Base-by-base conservation (phyloP, 176 grass and related monocot genomes). In the Triticum timopheevii region DNA sequence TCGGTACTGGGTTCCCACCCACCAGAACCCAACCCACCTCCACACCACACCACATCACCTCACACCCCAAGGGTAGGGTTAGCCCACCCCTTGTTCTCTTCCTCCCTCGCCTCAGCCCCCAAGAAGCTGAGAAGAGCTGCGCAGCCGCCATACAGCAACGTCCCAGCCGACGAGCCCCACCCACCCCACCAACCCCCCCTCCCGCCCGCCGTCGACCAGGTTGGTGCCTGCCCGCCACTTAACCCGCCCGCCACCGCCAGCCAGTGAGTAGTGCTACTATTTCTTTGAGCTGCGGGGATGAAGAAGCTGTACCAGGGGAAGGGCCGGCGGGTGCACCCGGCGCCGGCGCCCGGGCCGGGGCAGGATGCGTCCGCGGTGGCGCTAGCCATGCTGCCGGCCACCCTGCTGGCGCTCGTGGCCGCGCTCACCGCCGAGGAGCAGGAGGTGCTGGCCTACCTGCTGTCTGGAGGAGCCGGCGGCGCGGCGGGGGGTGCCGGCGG, bases 371-470 rank as follows among this genome's bases (percentile, higher is more conserved):
- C 79, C 15, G 85, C 52, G 12, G 82, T 50, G 17, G 89, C 13
- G 22, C 87, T 97, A 22, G 85, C 73, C 19, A 87, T 13, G 63
- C 87, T 97, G 22, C 95, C 95, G 6, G 89, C 81, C 0, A 89
- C 93, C 3, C 49, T 95, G 69, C 65, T 93, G 10, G 82, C 93
- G 7, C 93, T 97, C 30, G 92, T 79, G 30, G 86, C 85, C 2
- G 81, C 83, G 13, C 91, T 98, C 12, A 86, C 95, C 0, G 76
- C 89, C 0, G 86, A 92, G 87, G 93, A 98, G 83, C 93, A 93
- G 86, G 91, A 95, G 47, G 95, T 98, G 42, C 93, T 98, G 0
- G 80, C 90, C 39, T 98, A 98, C 87, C 87, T 98, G 35, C 95
- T 98, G 6, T 93, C 93, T 27, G 84, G 87, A 36, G 73, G 73